Conservation (phyloP, 2,329 filamentous ascomycete species). For the Aspergillus novoparasiticus region DNA sequence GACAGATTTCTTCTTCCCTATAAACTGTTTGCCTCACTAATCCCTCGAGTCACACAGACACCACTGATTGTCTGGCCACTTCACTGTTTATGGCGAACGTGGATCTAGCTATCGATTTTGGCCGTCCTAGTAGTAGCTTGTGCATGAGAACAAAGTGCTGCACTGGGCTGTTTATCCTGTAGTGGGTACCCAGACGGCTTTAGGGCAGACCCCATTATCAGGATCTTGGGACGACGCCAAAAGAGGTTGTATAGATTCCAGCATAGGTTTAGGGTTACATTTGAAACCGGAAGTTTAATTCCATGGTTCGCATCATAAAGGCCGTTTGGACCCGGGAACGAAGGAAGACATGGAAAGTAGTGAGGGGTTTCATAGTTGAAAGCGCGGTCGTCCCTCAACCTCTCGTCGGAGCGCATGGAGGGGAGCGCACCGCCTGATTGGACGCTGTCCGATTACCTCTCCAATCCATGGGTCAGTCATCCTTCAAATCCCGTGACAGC, state of each 20-base stretch:
- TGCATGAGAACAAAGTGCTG: background rate
- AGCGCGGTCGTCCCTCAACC: slow-evolving; percentile 21
- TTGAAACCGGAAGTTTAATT: background rate
- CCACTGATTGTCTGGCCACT: background rate
- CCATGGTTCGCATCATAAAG: background rate
- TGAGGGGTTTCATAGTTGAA: slow-evolving; percentile 7
- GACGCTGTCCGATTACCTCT: slow-evolving; percentile 16
- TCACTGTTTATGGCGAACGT: background rate
- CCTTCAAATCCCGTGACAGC: slow-evolving; percentile 11
- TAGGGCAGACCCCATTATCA: background rate
- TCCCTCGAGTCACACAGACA: background rate
- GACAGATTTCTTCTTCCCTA: background rate
- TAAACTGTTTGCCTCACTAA: background rate
- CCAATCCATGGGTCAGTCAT: slow-evolving; percentile 24
- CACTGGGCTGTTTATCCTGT: background rate
- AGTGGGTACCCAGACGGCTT: background rate
- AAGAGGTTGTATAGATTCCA: background rate
- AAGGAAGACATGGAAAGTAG: background rate
- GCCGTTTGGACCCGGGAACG: background rate
- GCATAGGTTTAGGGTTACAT: background rate
- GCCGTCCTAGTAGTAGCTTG: background rate
- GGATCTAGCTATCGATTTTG: background rate
- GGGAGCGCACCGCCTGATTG: slow-evolving; percentile 39
- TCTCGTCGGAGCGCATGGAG: slow-evolving; percentile 42
- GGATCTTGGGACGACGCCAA: background rate